Conservation (phyloP, 2,329 filamentous ascomycete species). For the Calonectria pseudoturangicola region DNA sequence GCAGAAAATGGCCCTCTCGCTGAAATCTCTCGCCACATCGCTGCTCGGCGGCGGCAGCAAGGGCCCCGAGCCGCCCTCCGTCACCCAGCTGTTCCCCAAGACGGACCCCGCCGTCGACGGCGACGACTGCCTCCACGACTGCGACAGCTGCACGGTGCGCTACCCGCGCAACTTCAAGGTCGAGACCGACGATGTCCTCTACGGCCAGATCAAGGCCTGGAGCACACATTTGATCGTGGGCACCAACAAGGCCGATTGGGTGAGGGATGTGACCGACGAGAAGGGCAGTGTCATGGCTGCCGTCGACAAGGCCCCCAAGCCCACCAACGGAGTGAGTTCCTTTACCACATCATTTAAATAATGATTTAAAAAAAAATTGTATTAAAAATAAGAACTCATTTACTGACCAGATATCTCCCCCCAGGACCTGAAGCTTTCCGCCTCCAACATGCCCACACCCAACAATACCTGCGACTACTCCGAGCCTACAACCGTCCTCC, state of each 20-base stretch:
- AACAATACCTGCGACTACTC: constrained; percentile 77
- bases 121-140: constrained; percentile 92
- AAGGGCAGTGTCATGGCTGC: constrained; percentile 90
- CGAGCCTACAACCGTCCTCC: constrained; percentile 84
- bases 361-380: not conserved
- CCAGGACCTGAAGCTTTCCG: constrained; percentile 91
- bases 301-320: constrained; percentile 74
- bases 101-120: constrained; percentile 87
- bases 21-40: constrained; percentile 58
- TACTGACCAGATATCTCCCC: constrained; percentile 33
- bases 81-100: constrained; percentile 79
- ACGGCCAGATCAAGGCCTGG: constrained; percentile 91
- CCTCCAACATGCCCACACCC: constrained; percentile 91
- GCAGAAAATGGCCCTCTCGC: constrained; percentile 65
- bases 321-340: constrained; percentile 79
- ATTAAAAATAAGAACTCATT: too few relatives aligned
- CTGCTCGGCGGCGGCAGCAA: constrained; percentile 52
- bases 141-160: constrained; percentile 84
- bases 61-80: constrained; percentile 53
- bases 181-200: constrained; percentile 86
- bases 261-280: constrained; percentile 90
- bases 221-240: constrained; percentile 92
- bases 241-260: constrained; percentile 98
- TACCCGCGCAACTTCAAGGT: constrained; percentile 85
- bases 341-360: not conserved